phyloP scores from a whole-genome alignment of 495 filamentous ascomycete genomes.

The Podospora anserina region DNA sequence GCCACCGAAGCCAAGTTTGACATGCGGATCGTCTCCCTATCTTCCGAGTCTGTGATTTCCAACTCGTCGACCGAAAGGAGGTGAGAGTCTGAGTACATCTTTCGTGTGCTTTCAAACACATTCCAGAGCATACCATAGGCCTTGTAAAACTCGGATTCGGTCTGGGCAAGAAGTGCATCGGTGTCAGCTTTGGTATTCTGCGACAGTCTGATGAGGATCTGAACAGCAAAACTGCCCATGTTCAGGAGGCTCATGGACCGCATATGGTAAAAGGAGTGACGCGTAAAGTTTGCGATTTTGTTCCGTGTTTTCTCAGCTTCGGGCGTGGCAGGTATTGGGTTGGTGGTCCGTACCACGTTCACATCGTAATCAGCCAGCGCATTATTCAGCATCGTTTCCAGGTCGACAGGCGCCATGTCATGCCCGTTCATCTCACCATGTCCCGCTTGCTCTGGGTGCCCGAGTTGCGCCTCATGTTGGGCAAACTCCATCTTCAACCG shows the following conservation, averaged over 20 bases:
- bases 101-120: constrained; percentile 77
- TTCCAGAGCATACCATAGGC: constrained; percentile 77
- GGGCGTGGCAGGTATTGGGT: constrained; percentile 12
- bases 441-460: background rate
- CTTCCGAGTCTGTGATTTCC: constrained; percentile 62
- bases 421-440: constrained; percentile 1
- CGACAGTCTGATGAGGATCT: constrained; percentile 44
- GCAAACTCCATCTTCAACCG: constrained; percentile 34
- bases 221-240: constrained; percentile 44
- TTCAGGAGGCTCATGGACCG: constrained; percentile 42
- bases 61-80: constrained; percentile 73
- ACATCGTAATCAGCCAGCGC: constrained; percentile 23
- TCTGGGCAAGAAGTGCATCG: constrained; percentile 57
- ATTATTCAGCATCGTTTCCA: constrained; percentile 28
- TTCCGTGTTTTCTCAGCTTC: constrained; percentile 22
- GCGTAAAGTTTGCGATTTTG: constrained; percentile 33
- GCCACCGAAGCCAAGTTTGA: constrained; percentile 86
- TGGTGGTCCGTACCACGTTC: background rate
- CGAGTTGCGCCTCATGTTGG: constrained; percentile 6
- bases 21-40: constrained; percentile 74
- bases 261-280: constrained; percentile 32
- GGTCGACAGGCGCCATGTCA: constrained; percentile 17
- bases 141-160: constrained; percentile 71
- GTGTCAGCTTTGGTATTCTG: constrained; percentile 57
- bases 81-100: constrained; percentile 66